Evolutionary conservation across 2,329 filamentous ascomycete genomes (phyloP).

Genomic region (Paecilomyces sp.): DNA sequence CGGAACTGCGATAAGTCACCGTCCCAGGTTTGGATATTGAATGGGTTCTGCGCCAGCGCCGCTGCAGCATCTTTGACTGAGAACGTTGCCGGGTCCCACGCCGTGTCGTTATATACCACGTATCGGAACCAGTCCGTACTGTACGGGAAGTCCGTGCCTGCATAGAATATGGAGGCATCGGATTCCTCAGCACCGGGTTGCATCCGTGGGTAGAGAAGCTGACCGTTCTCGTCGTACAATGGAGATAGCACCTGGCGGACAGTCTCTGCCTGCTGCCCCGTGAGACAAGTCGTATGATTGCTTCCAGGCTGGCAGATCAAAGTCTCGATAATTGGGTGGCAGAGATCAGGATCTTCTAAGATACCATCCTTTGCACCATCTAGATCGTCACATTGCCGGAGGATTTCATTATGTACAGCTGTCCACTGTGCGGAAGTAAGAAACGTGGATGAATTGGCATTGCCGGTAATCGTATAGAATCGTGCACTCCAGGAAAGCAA

Average conservation of each 20-base stretch:
- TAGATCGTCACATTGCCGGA: conserved; percentile 25
- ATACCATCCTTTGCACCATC: conserved; percentile 28
- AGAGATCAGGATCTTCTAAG: conserved; percentile 30
- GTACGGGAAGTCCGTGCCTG: conserved; percentile 28
- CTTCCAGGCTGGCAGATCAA: conserved; percentile 20
- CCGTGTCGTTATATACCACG: conserved; percentile 34
- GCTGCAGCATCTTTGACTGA: conserved; percentile 29
- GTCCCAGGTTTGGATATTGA: conserved; percentile 37
- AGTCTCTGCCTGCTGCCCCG: conserved; percentile 20
- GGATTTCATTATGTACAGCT: conserved; percentile 27
- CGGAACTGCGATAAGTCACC: conserved; percentile 32
- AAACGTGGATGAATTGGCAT: conserved; percentile 23
- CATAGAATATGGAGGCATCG: conserved; percentile 24
- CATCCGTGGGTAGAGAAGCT: conserved; percentile 26
- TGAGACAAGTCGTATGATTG: conserved; percentile 20
- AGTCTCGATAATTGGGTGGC: conserved; percentile 22
- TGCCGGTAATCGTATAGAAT: conserved; percentile 35
- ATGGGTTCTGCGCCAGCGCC: conserved; percentile 36
- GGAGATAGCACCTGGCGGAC: conserved; percentile 24
- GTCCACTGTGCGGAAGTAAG: conserved; percentile 22
- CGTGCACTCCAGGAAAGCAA: conserved; percentile 37
- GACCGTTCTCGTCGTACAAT: conserved; percentile 23
- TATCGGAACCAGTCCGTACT: conserved; percentile 40
- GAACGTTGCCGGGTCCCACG: conserved; percentile 25
- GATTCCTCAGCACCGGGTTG: conserved; percentile 24